Percentiles rank a stretch among this genome's conserved stretches.
These are phyloP conservation scores for Leucosporidium scottii DNA, from an alignment of 768 basidiomycete species.

Conservation along the genomic window DNA sequence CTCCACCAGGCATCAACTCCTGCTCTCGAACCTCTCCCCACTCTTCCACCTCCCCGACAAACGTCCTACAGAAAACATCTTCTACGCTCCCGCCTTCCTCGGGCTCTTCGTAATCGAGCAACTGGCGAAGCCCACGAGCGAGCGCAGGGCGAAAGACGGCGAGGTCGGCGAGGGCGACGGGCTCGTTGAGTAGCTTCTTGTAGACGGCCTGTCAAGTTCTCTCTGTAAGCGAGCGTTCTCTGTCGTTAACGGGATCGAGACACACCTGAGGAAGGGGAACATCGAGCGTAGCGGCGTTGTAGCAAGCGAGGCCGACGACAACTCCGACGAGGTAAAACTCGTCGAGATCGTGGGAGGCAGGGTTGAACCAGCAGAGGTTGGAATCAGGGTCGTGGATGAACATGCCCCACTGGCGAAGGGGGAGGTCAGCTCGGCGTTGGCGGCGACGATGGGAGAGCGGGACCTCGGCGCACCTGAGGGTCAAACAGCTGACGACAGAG, in stretches of 20 bases:
- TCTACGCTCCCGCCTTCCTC: constrained; percentile 57
- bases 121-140: constrained; percentile 63
- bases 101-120: constrained; percentile 59
- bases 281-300: constrained; percentile 70
- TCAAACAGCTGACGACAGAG: constrained; percentile 76
- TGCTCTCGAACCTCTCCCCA: constrained; percentile 66
- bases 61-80: constrained; percentile 28
- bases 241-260: no score
- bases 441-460: no score
- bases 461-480: constrained; percentile 5
- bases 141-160: constrained; percentile 64
- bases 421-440: neutral
- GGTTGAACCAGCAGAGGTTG: constrained; percentile 60
- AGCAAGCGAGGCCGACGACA: constrained; percentile 64
- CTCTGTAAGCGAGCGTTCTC: neutral
- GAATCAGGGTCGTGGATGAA: constrained; percentile 75
- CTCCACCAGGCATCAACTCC: constrained; percentile 60
- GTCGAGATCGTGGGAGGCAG: constrained; percentile 64
- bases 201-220: constrained; percentile 52
- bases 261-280: constrained; percentile 61
- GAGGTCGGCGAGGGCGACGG: constrained; percentile 56
- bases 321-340: constrained; percentile 79
- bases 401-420: constrained; percentile 21
- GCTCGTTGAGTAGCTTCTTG: constrained; percentile 65
- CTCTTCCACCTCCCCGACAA: constrained; percentile 28